phyloP scores from a whole-genome alignment of 2,329 filamentous ascomycete genomes.

The Waltergamsia citrina region DNA sequence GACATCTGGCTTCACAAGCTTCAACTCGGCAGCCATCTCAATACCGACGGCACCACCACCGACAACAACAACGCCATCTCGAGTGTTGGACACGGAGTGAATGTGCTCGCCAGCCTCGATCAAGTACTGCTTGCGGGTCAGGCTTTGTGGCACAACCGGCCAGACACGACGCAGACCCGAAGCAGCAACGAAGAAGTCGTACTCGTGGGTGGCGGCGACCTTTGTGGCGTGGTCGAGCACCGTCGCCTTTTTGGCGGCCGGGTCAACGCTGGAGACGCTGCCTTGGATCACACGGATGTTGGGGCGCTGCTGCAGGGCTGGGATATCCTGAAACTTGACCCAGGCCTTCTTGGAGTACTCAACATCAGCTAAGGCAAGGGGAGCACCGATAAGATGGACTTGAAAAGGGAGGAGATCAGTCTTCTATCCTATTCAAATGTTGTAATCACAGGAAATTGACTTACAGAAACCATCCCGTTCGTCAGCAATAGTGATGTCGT shows the following conservation, averaged over 20 bases:
- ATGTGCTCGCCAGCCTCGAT: slow-evolving; percentile 53
- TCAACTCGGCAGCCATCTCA: slow-evolving; percentile 74
- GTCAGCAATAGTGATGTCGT: slow-evolving; percentile 67
- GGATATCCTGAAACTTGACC: slow-evolving; percentile 59
- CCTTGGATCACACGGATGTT: slow-evolving; percentile 59
- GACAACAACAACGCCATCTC: slow-evolving; percentile 58
- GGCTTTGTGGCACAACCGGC: slow-evolving; percentile 62
- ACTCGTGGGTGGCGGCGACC: slow-evolving; percentile 32
- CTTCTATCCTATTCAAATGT: too few relatives aligned
- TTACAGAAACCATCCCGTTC: slow-evolving; percentile 77
- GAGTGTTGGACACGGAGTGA: slow-evolving; percentile 37
- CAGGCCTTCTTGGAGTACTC: slow-evolving; percentile 59
- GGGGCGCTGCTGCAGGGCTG: slow-evolving; percentile 46
- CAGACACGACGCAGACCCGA: slow-evolving; percentile 61
- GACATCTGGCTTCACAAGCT: slow-evolving; percentile 52
- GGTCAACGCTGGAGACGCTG: slow-evolving; percentile 51
- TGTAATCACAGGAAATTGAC: slow-evolving; percentile 20
- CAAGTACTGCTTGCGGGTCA: slow-evolving; percentile 53
- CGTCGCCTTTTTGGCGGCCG: slow-evolving; percentile 46
- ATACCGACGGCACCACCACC: slow-evolving; percentile 72
- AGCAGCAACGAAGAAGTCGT: slow-evolving; percentile 69
- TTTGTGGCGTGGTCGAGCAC: slow-evolving; percentile 40
- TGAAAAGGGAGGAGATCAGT: background rate
- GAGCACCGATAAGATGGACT: slow-evolving; percentile 71
- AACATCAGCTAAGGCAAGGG: slow-evolving; percentile 57